Evolutionary conservation across 2,329 filamentous ascomycete species (phyloP), one percentile per base, ranked within the genome.

Genomic region (Phyllosticta ampelicida): DNA sequence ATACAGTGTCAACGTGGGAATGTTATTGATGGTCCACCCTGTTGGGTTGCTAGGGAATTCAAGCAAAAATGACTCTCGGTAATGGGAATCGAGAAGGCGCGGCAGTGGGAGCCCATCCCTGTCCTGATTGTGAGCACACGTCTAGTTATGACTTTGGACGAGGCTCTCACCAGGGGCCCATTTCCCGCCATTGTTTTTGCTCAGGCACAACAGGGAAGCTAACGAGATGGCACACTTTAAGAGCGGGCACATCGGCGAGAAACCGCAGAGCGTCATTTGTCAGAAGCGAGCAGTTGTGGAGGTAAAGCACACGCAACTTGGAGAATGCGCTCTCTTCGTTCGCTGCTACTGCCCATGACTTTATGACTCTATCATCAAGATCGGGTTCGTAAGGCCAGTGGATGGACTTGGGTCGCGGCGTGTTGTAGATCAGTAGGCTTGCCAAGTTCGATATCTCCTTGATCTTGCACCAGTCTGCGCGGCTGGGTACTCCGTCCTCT

Each of bases 311-410:
- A 19, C 57, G 53, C 10, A 59, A 18, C 10, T 26, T 55, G 8
- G 53, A 29, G 29, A 59, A 55, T 16, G 50, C 53, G 29, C 48
- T 16, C 5, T 52, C 23, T 5, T 55, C 52, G 10, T 51, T 36
- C 19, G 57, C 53, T 1, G 49, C 57, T 9, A 19, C 21, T 10
- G 26, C 20, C 57, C 57, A 59, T 8, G 52, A 52, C 20, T 44
- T 48, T 3, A 59, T n/a, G 1, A 55, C 57, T 13, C 57, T 53
- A 13, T 59, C 57, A 9, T 59, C 53, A 28, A 59, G 9, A 16
- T 9, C 29, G 48, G 18, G 10, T 5, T 18, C n/a, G 9, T 48
- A 3, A 9, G 48, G 48, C 10, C 53, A 29, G 13, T 48, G 9
- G 30, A 16, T 13, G 6, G 11, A 16, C 13, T 16, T n/a, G 5